Conservation (phyloP, 2,329 filamentous ascomycete genomes). For the Endoconidiophora polonica region DNA sequence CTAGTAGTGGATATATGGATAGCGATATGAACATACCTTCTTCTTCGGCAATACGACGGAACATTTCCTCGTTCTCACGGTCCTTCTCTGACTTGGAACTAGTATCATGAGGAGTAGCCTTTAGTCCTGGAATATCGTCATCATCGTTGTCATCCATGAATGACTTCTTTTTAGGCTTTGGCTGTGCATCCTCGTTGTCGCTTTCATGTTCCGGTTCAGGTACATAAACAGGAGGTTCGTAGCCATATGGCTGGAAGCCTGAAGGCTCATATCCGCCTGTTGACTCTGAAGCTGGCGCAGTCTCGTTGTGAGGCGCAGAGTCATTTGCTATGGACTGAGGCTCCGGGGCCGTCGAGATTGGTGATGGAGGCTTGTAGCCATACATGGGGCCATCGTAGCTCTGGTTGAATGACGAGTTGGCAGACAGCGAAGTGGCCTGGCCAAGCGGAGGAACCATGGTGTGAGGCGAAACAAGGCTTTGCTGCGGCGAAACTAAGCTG, state of each 20-base stretch:
- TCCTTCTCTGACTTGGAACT: slow-evolving; percentile 55
- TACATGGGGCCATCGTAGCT: slow-evolving; percentile 24
- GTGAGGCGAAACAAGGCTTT: slow-evolving; percentile 3
- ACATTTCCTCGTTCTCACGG: slow-evolving; percentile 66
- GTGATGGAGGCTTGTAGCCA: slow-evolving; percentile 33
- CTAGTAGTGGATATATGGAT: neutral
- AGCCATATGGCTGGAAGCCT: slow-evolving; percentile 41
- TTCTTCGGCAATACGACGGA: slow-evolving; percentile 67
- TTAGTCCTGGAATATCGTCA: slow-evolving; percentile 43
- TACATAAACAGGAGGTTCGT: slow-evolving; percentile 41
- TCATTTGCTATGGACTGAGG: slow-evolving; percentile 9
- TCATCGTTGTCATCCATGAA: slow-evolving; percentile 75
- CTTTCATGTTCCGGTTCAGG: slow-evolving; percentile 24
- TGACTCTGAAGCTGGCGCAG: neutral
- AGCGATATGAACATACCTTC: slow-evolving; percentile 35
- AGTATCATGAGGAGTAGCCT: slow-evolving; percentile 31
- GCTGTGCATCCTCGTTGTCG: slow-evolving; percentile 27
- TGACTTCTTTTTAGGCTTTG: slow-evolving; percentile 55
- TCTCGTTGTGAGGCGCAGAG: neutral
- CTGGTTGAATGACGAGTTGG: neutral
- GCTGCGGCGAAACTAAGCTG: neutral
- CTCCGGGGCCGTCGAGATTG: slow-evolving; percentile 17
- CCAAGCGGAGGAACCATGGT: slow-evolving; percentile 19
- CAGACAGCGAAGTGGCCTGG: slow-evolving; percentile 17
- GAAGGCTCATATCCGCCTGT: slow-evolving; percentile 41